Evolutionary conservation across 2,329 filamentous ascomycete genomes (phyloP), one percentile per base, ranked within the genome.

Genomic region (Plenodomus lindquistii): DNA sequence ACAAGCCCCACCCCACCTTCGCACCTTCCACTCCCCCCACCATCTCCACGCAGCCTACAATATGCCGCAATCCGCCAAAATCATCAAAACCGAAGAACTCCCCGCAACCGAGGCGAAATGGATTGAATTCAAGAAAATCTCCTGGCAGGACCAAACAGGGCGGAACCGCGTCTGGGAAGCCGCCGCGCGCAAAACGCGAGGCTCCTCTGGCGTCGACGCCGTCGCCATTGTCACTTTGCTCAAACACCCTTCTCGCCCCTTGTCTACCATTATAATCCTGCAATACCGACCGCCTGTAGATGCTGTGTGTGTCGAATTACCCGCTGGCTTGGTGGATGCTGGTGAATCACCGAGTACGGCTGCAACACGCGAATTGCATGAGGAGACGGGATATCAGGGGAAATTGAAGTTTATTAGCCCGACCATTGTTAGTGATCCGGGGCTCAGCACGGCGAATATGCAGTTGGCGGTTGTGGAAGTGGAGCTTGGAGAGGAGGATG

Each of bases 351-450:
- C 81, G 2, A 77, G 79, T 59, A 75, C 81, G 39, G 81, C 81
- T 39, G 80, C 80, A 11, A 70, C 85, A 10, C 73, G 83, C 16
- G 83, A 85, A 67, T 70, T 85, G 36, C 81, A 77, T 54, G 83
- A 86, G 67, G 83, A 85, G 66, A 85, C 83, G 1, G 83, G 83
- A 17, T 85, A 84, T 62, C 77, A 84, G 56, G 85, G 81, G 38
- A 66, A 70, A 54, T 57, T 77, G 52, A 54, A 68, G 17, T 71
- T 73, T 66, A 82, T 80, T n/a, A 83, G 82, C 31, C 84, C 85
- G 7, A 78, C 85, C 43, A 86, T 89, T 75, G 86, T 84, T 46
- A 83, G 84, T 59, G 86, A 85, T 66, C 82, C 82, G 1, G 82
- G 82, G 19, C 73, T 85, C 75, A 82, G 77, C 48, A 81, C 77